Evolutionary conservation across 2,329 filamentous ascomycete species (phyloP).

Genomic region (Trichoderma simmonsii): DNA sequence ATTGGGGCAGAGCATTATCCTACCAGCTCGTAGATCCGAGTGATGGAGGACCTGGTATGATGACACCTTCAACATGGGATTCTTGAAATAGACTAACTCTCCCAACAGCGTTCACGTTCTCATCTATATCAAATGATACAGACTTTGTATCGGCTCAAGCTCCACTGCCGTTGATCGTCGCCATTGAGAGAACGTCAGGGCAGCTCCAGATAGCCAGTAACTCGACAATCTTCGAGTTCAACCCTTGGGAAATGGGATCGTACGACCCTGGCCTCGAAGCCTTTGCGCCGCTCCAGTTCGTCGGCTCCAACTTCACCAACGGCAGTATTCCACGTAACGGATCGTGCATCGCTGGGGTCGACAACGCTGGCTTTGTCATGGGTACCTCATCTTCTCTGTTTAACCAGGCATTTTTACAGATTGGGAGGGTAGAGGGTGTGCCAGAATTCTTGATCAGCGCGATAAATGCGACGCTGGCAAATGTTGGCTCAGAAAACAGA

Average conservation of each 20-base stretch:
- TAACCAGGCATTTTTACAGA: slow-evolving; percentile 68
- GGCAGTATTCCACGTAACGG: slow-evolving; percentile 56
- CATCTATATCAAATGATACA: slow-evolving; percentile 53
- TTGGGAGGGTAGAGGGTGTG: slow-evolving; percentile 44
- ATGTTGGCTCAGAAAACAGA: slow-evolving; percentile 56
- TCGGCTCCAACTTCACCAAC: slow-evolving; percentile 68
- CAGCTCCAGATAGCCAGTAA: slow-evolving; percentile 63
- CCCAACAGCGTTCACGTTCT: slow-evolving; percentile 66
- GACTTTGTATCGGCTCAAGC: slow-evolving; percentile 61
- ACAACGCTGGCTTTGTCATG: slow-evolving; percentile 80
- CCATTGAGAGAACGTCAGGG: slow-evolving; percentile 63
- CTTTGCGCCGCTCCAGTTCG: slow-evolving; percentile 67
- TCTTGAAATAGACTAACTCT: background rate
- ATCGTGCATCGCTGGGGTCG: slow-evolving; percentile 72
- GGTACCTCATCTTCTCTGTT: slow-evolving; percentile 83
- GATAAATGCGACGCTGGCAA: slow-evolving; percentile 49
- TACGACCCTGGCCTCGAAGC: slow-evolving; percentile 70
- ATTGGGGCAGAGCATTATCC: slow-evolving; percentile 73
- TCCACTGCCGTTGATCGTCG: slow-evolving; percentile 71
- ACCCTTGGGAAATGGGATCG: slow-evolving; percentile 74
- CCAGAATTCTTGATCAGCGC: slow-evolving; percentile 50
- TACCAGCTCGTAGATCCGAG: slow-evolving; percentile 74
- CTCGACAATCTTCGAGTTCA: slow-evolving; percentile 74
- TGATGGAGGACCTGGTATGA: slow-evolving; percentile 58
- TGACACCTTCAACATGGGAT: no score